Evolutionary conservation across 805 yeast species (phyloP).

Genomic region (Novakomyces olei): DNA sequence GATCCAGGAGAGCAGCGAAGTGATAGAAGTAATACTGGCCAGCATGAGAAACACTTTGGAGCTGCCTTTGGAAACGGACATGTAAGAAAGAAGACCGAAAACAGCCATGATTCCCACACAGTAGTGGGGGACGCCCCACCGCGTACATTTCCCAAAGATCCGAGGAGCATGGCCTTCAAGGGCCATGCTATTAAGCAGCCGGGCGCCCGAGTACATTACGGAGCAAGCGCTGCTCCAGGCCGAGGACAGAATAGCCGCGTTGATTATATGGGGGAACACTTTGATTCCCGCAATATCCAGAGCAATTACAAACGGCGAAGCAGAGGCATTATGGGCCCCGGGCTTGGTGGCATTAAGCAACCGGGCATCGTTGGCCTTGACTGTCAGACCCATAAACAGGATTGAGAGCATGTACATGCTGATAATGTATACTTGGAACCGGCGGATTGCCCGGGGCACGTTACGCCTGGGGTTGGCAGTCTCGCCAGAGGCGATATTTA

Average conservation of each 20-base stretch:
- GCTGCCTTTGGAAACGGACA: slow-evolving; percentile 24
- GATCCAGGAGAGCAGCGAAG: slow-evolving; percentile 56
- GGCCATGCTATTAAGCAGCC: slow-evolving; percentile 52
- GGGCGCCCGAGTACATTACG: slow-evolving; percentile 52
- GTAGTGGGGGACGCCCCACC: slow-evolving; percentile 45
- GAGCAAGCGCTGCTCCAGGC: slow-evolving; percentile 69
- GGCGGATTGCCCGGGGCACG: slow-evolving; percentile 58
- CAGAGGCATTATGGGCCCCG: slow-evolving; percentile 33
- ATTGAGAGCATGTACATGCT: slow-evolving; percentile 41
- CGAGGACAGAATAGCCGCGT: slow-evolving; percentile 54
- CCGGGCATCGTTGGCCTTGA: slow-evolving; percentile 32
- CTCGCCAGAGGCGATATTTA: slow-evolving; percentile 72
- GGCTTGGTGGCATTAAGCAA: slow-evolving; percentile 32
- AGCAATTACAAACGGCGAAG: slow-evolving; percentile 73
- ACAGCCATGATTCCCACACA: slow-evolving; percentile 28
- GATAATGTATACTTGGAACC: slow-evolving; percentile 49
- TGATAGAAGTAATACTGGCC: slow-evolving; percentile 54
- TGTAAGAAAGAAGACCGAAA: slow-evolving; percentile 46
- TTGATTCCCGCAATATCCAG: slow-evolving; percentile 40
- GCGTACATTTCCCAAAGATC: slow-evolving; percentile 40
- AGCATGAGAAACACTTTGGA: slow-evolving; percentile 18
- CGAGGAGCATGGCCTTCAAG: slow-evolving; percentile 55
- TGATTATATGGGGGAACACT: slow-evolving; percentile 52
- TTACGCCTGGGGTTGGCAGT: slow-evolving; percentile 46
- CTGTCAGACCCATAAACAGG: slow-evolving; percentile 45